A percentile compares a stretch with the other conserved stretches of the same genome.
These are phyloP conservation scores for Typha latifolia DNA, from an alignment of 176 grass and related monocot species.

Conservation along the genomic window DNA sequence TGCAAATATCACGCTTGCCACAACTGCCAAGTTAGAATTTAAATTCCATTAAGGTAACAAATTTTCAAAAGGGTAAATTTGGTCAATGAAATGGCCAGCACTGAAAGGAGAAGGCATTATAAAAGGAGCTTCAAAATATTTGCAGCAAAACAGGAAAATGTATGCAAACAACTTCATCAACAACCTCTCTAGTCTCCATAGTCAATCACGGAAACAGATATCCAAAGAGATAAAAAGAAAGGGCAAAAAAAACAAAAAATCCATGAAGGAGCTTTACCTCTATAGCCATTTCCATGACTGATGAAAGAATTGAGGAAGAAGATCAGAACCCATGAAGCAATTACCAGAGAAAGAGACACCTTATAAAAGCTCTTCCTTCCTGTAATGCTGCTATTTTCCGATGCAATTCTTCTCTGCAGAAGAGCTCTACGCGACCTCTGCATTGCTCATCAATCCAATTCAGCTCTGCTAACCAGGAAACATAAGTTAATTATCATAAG, in stretches of 20 bases:
- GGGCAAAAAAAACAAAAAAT: background rate
- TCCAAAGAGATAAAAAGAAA: background rate
- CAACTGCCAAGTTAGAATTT: no score
- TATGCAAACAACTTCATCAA: no score
- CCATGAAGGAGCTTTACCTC: conserved; percentile 28
- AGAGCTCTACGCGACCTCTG: conserved; percentile 73
- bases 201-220: background rate
- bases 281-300: conserved; percentile 63
- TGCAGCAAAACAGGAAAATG: no score
- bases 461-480: conserved; percentile 16
- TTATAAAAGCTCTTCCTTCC: conserved; percentile 49
- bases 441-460: conserved; percentile 47
- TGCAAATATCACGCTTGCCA: no score
- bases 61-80: no score
- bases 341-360: conserved; percentile 57
- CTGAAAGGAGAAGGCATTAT: no score
- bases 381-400: conserved; percentile 32
- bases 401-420: conserved; percentile 49
- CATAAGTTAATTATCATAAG: background rate
- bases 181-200: background rate
- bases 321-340: conserved; percentile 55
- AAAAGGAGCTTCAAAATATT: no score
- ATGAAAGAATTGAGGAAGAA: conserved; percentile 64
- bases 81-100: no score
- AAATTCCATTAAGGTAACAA: no score